Base-by-base conservation (phyloP, 2,329 filamentous ascomycete genomes). In the Neophaeococcomyces aloes region DNA sequence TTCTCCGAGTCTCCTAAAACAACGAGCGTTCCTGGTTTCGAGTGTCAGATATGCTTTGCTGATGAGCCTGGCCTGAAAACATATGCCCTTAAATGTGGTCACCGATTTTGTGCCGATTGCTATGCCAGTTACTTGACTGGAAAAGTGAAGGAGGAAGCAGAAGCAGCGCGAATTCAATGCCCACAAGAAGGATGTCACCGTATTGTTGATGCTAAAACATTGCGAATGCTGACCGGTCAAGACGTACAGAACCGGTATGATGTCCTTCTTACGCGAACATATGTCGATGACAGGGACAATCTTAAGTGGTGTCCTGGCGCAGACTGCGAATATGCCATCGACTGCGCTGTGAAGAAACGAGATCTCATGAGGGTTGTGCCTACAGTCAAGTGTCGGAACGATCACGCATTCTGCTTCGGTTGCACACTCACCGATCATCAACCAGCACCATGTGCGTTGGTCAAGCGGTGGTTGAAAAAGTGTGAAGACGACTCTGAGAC, bases 401-500 rank as follows among this genome's bases (percentile, higher is more conserved):
- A 83, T 27, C 81, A 89, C 59, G 76, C 79, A 51, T 98, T 96
- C 67, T 98, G 91, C 66, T 98, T 98, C 58, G 91, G 91, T 14
- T 98, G 91, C 62, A 82, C 84, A 7, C 73, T 89, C 25, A 78
- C 75, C 49, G 91, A 98, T 57, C 91, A 98, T 58, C 89, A 94
- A 58, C 91, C 91, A 2, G 85, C 89, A 2, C 89, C 91, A 0
- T 98, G 91, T 62, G 75, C 79, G 19, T 67, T 98, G 40, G 89
- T 96, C 40, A 95, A 91, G 72, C 82, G 77, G 60, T 98, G 91
- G 91, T 65, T 98, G 10, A 94, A 95, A 71, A 98, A 98, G 62
- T 98, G 91, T 60, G 91, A 91, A 45, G 91, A 98, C 61, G 91
- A 98, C 59, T 94, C 86, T 0, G 91, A 98, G 63, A 98, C 91